Percentiles rank a stretch among this genome's conserved stretches.
Conservation (phyloP, 1,284 basidiomycete species). For the Lentinula novae-zelandiae region DNA sequence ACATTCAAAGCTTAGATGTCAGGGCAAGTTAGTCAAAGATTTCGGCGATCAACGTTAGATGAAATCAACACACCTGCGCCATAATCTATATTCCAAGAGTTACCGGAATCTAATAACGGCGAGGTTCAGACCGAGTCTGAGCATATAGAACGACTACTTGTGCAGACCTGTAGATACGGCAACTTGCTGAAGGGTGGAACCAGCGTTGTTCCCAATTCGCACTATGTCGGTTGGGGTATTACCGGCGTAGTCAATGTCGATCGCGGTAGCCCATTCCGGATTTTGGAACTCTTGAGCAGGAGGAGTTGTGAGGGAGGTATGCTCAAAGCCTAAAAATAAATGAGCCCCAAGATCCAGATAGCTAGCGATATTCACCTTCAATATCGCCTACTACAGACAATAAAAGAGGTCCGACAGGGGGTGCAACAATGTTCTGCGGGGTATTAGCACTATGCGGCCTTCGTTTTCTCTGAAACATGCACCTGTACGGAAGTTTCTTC, state of each 20-base stretch:
- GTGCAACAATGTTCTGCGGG: slow-evolving; percentile 7
- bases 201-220: slow-evolving; percentile 43
- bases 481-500: slow-evolving; percentile 56
- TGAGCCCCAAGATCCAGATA: background rate
- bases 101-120: slow-evolving; percentile 39
- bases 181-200: slow-evolving; percentile 47
- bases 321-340: slow-evolving; percentile 42
- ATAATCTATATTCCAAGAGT: slow-evolving; percentile 48
- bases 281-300: slow-evolving; percentile 41
- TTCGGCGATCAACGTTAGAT: background rate
- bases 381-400: slow-evolving; percentile 59
- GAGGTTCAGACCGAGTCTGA: background rate
- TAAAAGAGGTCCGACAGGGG: slow-evolving; percentile 39
- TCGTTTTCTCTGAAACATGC: no score
- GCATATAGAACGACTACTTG: background rate
- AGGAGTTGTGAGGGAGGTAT: slow-evolving; percentile 42
- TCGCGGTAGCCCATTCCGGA: slow-evolving; percentile 47
- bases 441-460: background rate
- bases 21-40: background rate
- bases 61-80: slow-evolving; percentile 32
- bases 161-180: slow-evolving; percentile 39
- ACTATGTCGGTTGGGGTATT: slow-evolving; percentile 51
- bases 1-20: slow-evolving; percentile 9
- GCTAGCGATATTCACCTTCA: slow-evolving; percentile 33
- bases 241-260: slow-evolving; percentile 59